Percentiles rank a stretch among this genome's conserved stretches.
phyloP scores from a whole-genome alignment of 306 rosid genomes.

The Quillaja saponaria region DNA sequence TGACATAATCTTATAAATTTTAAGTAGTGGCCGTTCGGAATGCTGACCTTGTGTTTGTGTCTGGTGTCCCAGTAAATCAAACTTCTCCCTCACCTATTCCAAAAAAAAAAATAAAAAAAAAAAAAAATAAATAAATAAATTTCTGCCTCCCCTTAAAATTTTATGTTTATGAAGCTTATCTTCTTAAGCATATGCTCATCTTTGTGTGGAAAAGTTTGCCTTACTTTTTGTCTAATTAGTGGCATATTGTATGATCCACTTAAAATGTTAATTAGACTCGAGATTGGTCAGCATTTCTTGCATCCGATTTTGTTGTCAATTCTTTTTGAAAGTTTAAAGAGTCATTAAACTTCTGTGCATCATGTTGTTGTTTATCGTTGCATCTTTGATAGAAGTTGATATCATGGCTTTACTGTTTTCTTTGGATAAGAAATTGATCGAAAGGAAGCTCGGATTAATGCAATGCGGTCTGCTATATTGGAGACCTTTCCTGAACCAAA shows the following conservation, averaged over 20 bases:
- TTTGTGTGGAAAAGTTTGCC: neutral
- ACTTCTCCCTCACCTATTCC: too few relatives aligned
- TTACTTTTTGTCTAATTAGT: neutral
- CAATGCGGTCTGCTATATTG: constrained; percentile 81
- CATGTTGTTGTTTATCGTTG: constrained; percentile 21
- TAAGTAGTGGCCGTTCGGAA: too few relatives aligned
- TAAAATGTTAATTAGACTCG: neutral
- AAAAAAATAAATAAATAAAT: too few relatives aligned
- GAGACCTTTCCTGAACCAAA: constrained; percentile 99
- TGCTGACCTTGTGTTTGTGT: too few relatives aligned
- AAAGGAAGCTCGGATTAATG: constrained; percentile 80
- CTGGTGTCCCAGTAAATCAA: too few relatives aligned
- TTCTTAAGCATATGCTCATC: neutral
- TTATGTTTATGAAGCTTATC: too few relatives aligned
- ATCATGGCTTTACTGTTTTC: constrained; percentile 27
- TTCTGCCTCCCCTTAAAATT: too few relatives aligned
- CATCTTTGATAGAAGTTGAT: constrained; percentile 16
- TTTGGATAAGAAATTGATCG: constrained; percentile 77
- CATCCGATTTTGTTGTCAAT: constrained; percentile 3
- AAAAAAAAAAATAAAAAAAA: too few relatives aligned
- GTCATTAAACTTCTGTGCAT: constrained; percentile 11
- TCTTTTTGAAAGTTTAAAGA: neutral
- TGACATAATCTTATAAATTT: too few relatives aligned
- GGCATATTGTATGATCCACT: neutral
- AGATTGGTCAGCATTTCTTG: neutral